phyloP scores from a whole-genome alignment of 164 flowering plant genomes.

The Platanus orientalis region DNA sequence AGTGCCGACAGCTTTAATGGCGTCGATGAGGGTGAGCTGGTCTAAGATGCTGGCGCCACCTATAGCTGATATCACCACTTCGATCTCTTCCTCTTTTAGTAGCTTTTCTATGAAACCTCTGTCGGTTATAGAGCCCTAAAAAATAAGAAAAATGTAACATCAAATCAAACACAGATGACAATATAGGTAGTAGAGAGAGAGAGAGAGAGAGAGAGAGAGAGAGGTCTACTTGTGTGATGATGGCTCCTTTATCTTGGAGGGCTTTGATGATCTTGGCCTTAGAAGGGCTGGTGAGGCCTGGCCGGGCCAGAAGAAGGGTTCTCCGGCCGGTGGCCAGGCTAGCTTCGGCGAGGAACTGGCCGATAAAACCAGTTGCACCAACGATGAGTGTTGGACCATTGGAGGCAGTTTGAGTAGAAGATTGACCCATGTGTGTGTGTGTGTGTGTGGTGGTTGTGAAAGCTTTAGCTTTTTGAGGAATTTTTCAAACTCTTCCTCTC shows the following conservation, averaged over 20 bases:
- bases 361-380: slow-evolving; percentile 34
- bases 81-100: slow-evolving; percentile 41
- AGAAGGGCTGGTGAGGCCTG: slow-evolving; percentile 7
- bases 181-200: no score
- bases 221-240: no score
- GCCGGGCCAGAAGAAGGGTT: slow-evolving; percentile 25
- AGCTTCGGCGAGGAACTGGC: slow-evolving; percentile 31
- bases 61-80: slow-evolving; percentile 58
- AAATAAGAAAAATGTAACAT: no score
- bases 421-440: no score
- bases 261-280: slow-evolving; percentile 16
- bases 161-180: no score
- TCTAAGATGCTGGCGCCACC: slow-evolving; percentile 44
- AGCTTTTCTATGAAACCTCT: slow-evolving; percentile 38
- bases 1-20: slow-evolving; percentile 51
- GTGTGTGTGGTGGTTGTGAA: no score
- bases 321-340: slow-evolving; percentile 22
- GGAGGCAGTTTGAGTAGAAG: no score
- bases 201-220: no score
- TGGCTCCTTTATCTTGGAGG: slow-evolving; percentile 28
- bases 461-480: no score
- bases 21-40: slow-evolving; percentile 41
- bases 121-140: slow-evolving; percentile 47
- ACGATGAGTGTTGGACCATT: slow-evolving; percentile 10
- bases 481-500: no score